A percentile compares a stretch with the other conserved stretches of the same genome.
These are phyloP conservation scores for Climacium dendroides DNA, from an alignment of 225 moss, liverwort and hornwort genomes.

Conservation along the genomic window DNA sequence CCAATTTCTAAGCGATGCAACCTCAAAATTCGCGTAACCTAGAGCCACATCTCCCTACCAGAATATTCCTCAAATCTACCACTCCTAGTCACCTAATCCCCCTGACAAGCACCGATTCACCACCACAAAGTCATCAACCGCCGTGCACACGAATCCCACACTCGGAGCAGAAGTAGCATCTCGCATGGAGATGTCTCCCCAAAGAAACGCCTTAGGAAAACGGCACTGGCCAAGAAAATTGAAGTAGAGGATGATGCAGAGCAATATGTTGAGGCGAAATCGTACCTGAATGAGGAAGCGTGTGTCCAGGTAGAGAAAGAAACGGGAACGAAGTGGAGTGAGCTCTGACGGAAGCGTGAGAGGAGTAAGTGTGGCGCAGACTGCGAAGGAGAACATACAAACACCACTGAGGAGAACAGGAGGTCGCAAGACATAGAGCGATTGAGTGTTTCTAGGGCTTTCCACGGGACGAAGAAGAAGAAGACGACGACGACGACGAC, in stretches of 20 bases:
- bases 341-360: not conserved
- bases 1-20: not conserved
- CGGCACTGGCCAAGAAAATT: not conserved
- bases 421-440: not conserved
- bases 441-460: constrained; percentile 17
- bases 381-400: not conserved
- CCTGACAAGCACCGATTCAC: not conserved
- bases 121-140: not conserved
- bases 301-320: not conserved
- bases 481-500: not conserved
- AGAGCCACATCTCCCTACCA: not conserved
- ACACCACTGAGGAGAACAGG: not conserved
- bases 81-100: not conserved
- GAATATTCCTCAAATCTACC: not conserved
- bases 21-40: not conserved
- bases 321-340: not conserved
- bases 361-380: not conserved
- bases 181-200: not conserved
- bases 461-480: not conserved
- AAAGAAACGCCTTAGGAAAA: not conserved
- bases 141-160: not conserved
- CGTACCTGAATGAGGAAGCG: not conserved
- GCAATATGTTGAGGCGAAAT: not conserved
- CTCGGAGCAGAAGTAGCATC: not conserved
- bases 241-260: not conserved